These are phyloP conservation scores for Solanum hybrid DNA, from an alignment of 305 asterid genomes.

Conservation along the genomic window DNA sequence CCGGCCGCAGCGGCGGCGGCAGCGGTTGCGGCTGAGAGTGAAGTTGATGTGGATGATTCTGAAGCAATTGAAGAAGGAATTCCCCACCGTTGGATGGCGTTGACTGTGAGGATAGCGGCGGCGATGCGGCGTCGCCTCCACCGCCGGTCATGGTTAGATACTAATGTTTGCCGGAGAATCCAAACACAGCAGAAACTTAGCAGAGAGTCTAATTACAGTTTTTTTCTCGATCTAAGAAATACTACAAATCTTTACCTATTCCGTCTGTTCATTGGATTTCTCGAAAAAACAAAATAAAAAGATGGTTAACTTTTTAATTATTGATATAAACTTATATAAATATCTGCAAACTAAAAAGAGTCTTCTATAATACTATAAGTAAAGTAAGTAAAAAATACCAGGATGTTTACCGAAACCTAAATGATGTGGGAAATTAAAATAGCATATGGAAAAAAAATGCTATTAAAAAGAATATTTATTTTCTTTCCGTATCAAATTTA, in stretches of 20 bases:
- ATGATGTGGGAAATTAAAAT: neutral
- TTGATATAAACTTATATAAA: neutral
- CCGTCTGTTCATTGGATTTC: neutral
- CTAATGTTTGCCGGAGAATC: neutral
- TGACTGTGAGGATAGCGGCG: slow-evolving; percentile 23
- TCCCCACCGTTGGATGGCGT: slow-evolving; percentile 52
- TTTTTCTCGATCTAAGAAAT: neutral
- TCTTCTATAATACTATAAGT: neutral
- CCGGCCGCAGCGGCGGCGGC: slow-evolving; percentile 4
- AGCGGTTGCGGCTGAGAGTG: slow-evolving; percentile 6
- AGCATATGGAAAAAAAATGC: neutral
- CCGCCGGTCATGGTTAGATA: slow-evolving; percentile 32
- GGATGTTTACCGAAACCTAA: neutral
- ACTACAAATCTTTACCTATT: neutral
- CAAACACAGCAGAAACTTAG: neutral
- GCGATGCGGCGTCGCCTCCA: slow-evolving; percentile 42
- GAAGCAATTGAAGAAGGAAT: slow-evolving; percentile 70
- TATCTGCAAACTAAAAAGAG: neutral
- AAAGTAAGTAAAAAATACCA: neutral
- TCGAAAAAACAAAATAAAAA: neutral
- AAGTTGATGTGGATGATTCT: slow-evolving; percentile 23
- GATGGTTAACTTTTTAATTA: neutral
- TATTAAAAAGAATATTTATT: too few relatives aligned
- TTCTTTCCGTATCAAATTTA: neutral
- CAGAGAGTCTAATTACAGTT: neutral